phyloP scores from a whole-genome alignment of 305 asterid species.

The Petunia hybrid region DNA sequence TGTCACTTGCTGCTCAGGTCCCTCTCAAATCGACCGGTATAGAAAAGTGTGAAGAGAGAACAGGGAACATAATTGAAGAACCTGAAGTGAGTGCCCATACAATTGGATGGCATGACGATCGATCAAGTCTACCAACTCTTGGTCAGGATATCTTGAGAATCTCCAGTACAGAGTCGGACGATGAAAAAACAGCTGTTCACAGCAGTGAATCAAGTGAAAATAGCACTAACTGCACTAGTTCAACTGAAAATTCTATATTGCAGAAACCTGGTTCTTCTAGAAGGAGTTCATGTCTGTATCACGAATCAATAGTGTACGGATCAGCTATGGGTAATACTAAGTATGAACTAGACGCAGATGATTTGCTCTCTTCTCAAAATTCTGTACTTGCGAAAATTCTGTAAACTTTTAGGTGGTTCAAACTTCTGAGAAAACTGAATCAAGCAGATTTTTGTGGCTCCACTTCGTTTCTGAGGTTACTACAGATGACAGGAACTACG shows the following conservation, averaged over 20 bases:
- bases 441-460: conserved; percentile 41
- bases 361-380: conserved; percentile 72
- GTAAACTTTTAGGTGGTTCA: conserved; percentile 56
- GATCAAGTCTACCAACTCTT: conserved; percentile 43
- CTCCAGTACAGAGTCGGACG: conserved; percentile 37
- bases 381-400: conserved; percentile 71
- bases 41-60: conserved; percentile 51
- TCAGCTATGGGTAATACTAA: conserved; percentile 39
- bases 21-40: conserved; percentile 51
- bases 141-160: conserved; percentile 47
- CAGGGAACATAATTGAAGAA: conserved; percentile 47
- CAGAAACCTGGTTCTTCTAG: conserved; percentile 50
- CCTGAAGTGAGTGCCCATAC: conserved; percentile 53
- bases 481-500: conserved; percentile 61
- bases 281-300: conserved; percentile 48
- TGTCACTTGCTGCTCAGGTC: conserved; percentile 83
- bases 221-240: conserved; percentile 43
- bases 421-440: conserved; percentile 57
- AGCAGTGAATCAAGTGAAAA: conserved; percentile 43
- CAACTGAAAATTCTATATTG: conserved; percentile 43
- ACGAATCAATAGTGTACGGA: conserved; percentile 51
- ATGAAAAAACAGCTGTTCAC: conserved; percentile 51
- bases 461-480: conserved; percentile 59
- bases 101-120: conserved; percentile 53
- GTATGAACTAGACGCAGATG: conserved; percentile 63